Base-by-base conservation (phyloP, 106 monocot species). In the Acorus gramineus region DNA sequence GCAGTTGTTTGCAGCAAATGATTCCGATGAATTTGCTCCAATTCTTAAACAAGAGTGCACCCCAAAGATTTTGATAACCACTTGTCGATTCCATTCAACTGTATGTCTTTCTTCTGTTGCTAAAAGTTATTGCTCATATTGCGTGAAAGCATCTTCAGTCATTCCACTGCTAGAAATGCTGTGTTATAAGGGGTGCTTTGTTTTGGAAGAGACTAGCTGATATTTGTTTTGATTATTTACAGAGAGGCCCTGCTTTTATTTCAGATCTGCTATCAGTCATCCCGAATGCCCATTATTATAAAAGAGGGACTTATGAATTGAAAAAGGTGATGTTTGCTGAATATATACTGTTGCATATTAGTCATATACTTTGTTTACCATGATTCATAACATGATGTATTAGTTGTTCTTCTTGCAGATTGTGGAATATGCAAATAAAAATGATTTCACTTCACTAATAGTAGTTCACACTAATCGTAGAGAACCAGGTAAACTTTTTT, bases 191-290 rank as follows among this genome's bases (percentile, higher is more conserved):
- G 28, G 28, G 28, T 28, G 28, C 28, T 28, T 28, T 28, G 28
- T 28, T 28, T 28, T 28, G 28, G 28, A 28, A 28, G 28, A 28
- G 6, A 52, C 10, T 57, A 42, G 12, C 66, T 57, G 0, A 42
- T 76, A 56, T 5, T 28, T 3, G 42, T 67, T 50, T 61, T 46
- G 9, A 57, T 47, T 42, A 28, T 62, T 51, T 73, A 46, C 76
- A 96, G 95, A 85, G 90, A 71, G 95, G 90, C 42, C 90, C 87
- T 82, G 87, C 87, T 8, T 87, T 96, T 73, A 90, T 96, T 58
- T n/a, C 80, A 55, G 90, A 87, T 66, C 75, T 90, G 42, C 50
- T 87, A 55, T 67, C 82, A 42, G 79, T 87, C 63, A 96, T 96
- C 44, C 95, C 95, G 46, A 87, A 96, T 85, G 76, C 87, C 6